Evolutionary conservation across 768 basidiomycete species (phyloP).

Genomic region (Sporobolomyces pararoseus): DNA sequence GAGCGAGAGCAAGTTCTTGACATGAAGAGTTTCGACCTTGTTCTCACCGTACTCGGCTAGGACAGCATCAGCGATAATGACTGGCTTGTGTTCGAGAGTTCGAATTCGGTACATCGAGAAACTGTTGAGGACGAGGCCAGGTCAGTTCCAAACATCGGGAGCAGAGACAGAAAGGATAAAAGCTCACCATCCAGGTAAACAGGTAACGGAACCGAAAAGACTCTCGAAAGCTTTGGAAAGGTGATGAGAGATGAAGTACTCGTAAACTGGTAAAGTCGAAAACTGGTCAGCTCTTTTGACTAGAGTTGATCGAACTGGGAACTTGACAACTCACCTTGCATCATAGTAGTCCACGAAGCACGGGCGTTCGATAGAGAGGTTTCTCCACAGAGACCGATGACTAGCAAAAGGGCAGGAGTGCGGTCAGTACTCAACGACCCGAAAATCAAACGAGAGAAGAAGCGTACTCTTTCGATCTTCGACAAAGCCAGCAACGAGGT

Average conservation of each 20-base stretch:
- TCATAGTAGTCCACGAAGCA: slow-evolving; percentile 80
- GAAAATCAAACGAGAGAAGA: background rate
- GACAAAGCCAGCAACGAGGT: slow-evolving; percentile 73
- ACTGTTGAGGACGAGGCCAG: slow-evolving; percentile 57
- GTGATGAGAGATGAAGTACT: slow-evolving; percentile 98
- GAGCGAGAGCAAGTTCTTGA: slow-evolving; percentile 79
- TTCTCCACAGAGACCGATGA: slow-evolving; percentile 88
- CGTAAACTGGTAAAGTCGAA: slow-evolving; percentile 62
- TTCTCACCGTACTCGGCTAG: slow-evolving; percentile 91
- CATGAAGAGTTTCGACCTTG: slow-evolving; percentile 86
- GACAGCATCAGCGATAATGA: slow-evolving; percentile 73
- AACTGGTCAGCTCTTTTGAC: slow-evolving; percentile 58
- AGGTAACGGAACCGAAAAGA: slow-evolving; percentile 95
- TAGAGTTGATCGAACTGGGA: slow-evolving; percentile 88
- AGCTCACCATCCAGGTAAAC: slow-evolving; percentile 94
- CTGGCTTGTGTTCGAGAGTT: slow-evolving; percentile 88
- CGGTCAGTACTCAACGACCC: background rate
- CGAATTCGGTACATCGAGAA: slow-evolving; percentile 95
- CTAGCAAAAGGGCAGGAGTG: slow-evolving; percentile 2
- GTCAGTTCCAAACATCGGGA: no score
- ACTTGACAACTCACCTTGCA: slow-evolving; percentile 77
- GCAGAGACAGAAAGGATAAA: no score
- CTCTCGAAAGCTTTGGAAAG: slow-evolving; percentile 97
- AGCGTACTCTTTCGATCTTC: slow-evolving; percentile 35
- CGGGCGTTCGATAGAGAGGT: slow-evolving; percentile 88